These are phyloP conservation scores for Claviceps citrina DNA, from an alignment of 2,329 filamentous ascomycete genomes.

Conservation along the genomic window DNA sequence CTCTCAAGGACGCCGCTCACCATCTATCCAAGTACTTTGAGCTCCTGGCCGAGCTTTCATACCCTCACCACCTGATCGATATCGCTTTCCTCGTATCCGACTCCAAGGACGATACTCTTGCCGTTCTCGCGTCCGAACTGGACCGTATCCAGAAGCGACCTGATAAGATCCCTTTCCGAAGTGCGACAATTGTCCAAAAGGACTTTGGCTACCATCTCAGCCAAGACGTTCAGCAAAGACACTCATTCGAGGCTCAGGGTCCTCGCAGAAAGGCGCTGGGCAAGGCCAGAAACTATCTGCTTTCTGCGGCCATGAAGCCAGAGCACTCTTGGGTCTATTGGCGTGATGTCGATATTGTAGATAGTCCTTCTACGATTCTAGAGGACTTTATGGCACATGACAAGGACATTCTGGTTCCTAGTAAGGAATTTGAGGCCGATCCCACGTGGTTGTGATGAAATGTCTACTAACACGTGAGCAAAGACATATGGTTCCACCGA, in stretches of 20 bases:
- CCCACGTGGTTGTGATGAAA: not conserved
- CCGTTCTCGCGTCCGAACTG: conserved; percentile 70
- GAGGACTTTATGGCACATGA: conserved; percentile 95
- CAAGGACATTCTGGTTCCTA: conserved; percentile 83
- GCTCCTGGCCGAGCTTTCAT: conserved; percentile 74
- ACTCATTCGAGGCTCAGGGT: conserved; percentile 75
- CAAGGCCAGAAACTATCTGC: conserved; percentile 78
- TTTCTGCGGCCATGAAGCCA: conserved; percentile 69
- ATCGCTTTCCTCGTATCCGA: conserved; percentile 89
- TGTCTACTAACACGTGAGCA: conserved; percentile 13
- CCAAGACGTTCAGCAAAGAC: conserved; percentile 68
- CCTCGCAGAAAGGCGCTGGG: conserved; percentile 84
- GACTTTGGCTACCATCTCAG: conserved; percentile 66
- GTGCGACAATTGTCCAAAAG: conserved; percentile 75
- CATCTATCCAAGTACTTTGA: conserved; percentile 87
- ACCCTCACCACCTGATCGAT: conserved; percentile 90
- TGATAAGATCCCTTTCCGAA: conserved; percentile 72
- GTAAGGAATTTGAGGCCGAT: conserved; percentile 38
- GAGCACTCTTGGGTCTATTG: conserved; percentile 99
- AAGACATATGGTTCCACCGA: conserved; percentile 94
- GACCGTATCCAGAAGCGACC: conserved; percentile 72
- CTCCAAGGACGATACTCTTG: conserved; percentile 77
- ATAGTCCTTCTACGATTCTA: conserved; percentile 73
- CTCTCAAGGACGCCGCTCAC: conserved; percentile 72
- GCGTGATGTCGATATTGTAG: conserved; percentile 91